Percentiles rank a stretch among this genome's conserved stretches.
phyloP scores from a whole-genome alignment of 2,329 filamentous ascomycete genomes.

The Diaporthe nobilis region DNA sequence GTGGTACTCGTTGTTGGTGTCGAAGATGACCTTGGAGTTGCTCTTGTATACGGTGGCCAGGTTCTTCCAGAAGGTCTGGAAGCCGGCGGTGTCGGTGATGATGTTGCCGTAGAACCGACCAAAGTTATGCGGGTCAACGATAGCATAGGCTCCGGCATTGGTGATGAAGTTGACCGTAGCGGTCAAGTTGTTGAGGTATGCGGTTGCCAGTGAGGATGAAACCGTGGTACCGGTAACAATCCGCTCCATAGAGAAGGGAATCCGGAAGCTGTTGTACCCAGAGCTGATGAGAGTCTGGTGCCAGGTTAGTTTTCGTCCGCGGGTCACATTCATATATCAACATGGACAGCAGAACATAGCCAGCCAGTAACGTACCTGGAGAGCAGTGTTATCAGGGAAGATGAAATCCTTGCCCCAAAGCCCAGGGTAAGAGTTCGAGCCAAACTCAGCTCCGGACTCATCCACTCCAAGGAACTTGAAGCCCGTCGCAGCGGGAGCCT shows the following conservation, averaged over 20 bases:
- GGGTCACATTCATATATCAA: neutral
- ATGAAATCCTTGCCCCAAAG: constrained; percentile 70
- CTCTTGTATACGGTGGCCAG: constrained; percentile 66
- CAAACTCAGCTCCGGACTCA: constrained; percentile 75
- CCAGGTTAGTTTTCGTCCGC: neutral
- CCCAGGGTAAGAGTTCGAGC: constrained; percentile 68
- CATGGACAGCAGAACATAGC: too few relatives aligned
- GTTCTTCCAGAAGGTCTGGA: constrained; percentile 69
- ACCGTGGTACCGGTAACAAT: constrained; percentile 61
- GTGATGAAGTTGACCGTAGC: constrained; percentile 52
- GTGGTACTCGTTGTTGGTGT: constrained; percentile 75
- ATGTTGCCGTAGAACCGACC: constrained; percentile 65
- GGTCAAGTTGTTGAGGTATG: constrained; percentile 51
- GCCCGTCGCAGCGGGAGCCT: constrained; percentile 18
- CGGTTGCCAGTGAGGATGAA: constrained; percentile 55
- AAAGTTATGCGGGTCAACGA: constrained; percentile 70
- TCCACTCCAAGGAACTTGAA: constrained; percentile 45
- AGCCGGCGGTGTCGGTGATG: constrained; percentile 66
- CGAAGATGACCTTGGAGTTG: constrained; percentile 70
- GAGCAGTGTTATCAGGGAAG: constrained; percentile 67
- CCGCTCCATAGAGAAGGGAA: constrained; percentile 72
- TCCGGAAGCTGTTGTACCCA: constrained; percentile 70
- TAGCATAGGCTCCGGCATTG: constrained; percentile 46
- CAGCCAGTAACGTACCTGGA: constrained; percentile 51
- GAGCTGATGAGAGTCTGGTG: constrained; percentile 62